phyloP scores from a whole-genome alignment of 495 filamentous ascomycete species.

The Neurospora hispaniola region DNA sequence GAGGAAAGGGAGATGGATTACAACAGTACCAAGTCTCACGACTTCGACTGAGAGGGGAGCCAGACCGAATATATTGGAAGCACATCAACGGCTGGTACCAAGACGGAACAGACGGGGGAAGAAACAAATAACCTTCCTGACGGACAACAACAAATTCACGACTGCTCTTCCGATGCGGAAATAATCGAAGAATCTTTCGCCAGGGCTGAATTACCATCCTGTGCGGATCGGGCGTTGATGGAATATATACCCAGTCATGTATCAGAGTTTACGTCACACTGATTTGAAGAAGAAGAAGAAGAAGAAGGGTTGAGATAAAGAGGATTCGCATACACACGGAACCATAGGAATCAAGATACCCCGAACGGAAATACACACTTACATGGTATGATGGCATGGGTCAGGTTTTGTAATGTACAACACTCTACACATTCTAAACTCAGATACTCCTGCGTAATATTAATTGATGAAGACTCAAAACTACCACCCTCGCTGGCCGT shows the following conservation, averaged over 20 bases:
- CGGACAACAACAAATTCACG: neutral
- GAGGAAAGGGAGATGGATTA: neutral
- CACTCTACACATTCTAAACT: neutral
- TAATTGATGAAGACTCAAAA: neutral
- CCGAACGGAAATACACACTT: neutral
- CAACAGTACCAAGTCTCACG: neutral
- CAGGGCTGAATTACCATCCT: too few relatives aligned
- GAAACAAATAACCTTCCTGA: neutral
- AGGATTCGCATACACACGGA: neutral
- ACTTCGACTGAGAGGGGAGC: neutral
- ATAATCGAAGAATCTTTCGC: neutral
- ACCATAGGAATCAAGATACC: neutral
- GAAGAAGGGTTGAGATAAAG: neutral
- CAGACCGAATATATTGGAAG: neutral
- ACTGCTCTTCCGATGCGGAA: neutral
- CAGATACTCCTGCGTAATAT: neutral
- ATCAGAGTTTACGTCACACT: neutral
- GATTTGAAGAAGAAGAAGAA: neutral
- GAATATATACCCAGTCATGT: neutral
- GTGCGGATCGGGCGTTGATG: neutral
- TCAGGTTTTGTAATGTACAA: neutral
- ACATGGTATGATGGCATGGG: neutral
- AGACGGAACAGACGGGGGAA: neutral
- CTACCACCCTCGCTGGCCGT: neutral
- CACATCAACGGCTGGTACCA: neutral